phyloP scores from a whole-genome alignment of 2,329 filamentous ascomycete genomes.

The Apiospora phragmitis region DNA sequence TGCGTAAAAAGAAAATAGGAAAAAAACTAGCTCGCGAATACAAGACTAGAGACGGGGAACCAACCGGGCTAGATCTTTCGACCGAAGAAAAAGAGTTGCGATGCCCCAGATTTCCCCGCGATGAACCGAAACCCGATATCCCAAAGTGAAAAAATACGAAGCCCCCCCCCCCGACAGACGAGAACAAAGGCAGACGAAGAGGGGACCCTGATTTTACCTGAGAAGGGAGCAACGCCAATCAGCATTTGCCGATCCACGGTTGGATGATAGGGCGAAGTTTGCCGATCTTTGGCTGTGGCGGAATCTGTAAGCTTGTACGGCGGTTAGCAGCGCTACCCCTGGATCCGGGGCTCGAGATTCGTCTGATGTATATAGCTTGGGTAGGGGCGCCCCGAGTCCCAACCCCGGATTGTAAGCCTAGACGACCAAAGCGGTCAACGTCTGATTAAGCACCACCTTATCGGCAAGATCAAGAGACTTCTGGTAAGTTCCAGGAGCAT shows the following conservation, averaged over 20 bases:
- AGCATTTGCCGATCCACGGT: not conserved
- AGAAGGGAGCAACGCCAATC: not conserved
- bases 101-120: not conserved
- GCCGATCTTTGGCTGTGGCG: not conserved
- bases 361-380: not conserved
- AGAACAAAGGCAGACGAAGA: not conserved
- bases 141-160: not conserved
- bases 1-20: not conserved
- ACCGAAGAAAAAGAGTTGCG: not conserved
- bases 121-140: not conserved
- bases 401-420: not conserved
- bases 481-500: not conserved
- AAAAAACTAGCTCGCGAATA: not conserved
- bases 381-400: not conserved
- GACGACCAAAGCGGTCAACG: not conserved
- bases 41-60: not conserved
- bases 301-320: not conserved
- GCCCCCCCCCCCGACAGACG: not conserved
- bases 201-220: not conserved
- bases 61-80: not conserved
- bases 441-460: not conserved
- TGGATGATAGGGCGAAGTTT: not conserved
- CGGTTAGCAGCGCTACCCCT: not conserved
- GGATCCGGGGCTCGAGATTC: not conserved
- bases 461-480: not conserved